These are phyloP conservation scores for Dianthus caryophyllus DNA, from an alignment of 148 eudicot species.

Conservation along the genomic window DNA sequence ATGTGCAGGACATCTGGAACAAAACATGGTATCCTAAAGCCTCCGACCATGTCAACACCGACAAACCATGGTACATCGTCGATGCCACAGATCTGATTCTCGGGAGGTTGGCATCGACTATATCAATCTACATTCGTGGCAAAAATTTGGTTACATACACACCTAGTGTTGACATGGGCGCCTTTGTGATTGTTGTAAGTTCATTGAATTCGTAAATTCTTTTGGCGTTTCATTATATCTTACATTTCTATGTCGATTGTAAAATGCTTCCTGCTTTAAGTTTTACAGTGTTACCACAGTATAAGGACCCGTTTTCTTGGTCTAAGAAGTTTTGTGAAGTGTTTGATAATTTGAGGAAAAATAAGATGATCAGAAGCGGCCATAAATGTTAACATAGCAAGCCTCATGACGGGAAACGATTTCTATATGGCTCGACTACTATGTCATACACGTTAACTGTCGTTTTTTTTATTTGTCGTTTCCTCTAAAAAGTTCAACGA, in stretches of 20 bases:
- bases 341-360: too few relatives aligned
- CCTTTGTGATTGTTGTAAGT: constrained; percentile 89
- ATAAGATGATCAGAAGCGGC: too few relatives aligned
- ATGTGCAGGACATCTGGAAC: constrained; percentile 83
- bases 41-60: constrained; percentile 68
- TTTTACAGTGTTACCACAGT: too few relatives aligned
- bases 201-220: neutral
- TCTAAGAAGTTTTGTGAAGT: too few relatives aligned
- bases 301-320: too few relatives aligned
- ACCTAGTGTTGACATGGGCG: constrained; percentile 99
- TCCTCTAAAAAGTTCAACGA: too few relatives aligned
- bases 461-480: too few relatives aligned
- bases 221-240: neutral
- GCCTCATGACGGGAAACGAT: too few relatives aligned
- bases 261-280: neutral
- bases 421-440: too few relatives aligned
- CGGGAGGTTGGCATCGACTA: constrained; percentile 83
- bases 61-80: constrained; percentile 84
- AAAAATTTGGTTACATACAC: constrained; percentile 83
- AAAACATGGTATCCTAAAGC: constrained; percentile 96
- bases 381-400: too few relatives aligned
- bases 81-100: constrained; percentile 92
- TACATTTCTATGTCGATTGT: neutral
- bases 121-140: constrained; percentile 81
- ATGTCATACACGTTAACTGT: too few relatives aligned